Conservation (phyloP, 2,329 filamentous ascomycete species). For the Ambrosiella beaveri region DNA sequence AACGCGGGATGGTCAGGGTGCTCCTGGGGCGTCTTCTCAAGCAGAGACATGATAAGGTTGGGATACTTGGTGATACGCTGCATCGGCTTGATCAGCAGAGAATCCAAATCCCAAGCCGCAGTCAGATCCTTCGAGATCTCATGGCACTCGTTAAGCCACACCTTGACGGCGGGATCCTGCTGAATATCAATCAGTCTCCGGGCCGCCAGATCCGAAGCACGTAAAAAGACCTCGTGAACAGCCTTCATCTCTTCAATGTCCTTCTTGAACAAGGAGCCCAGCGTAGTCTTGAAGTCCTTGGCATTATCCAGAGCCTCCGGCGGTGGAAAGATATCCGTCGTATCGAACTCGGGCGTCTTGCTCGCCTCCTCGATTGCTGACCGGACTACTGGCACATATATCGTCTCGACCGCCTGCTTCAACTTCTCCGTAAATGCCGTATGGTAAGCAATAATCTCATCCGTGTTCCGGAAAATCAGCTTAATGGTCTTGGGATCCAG, state of each 20-base stretch:
- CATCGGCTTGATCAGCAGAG: slow-evolving; percentile 90
- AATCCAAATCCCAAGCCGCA: slow-evolving; percentile 85
- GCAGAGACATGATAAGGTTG: slow-evolving; percentile 61
- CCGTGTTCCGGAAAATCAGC: slow-evolving; percentile 79
- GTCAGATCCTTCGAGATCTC: slow-evolving; percentile 85
- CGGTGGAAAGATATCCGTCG: slow-evolving; percentile 23
- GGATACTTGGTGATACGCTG: slow-evolving; percentile 91
- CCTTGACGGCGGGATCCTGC: slow-evolving; percentile 45
- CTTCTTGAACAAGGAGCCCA: slow-evolving; percentile 36
- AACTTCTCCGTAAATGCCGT: slow-evolving; percentile 61
- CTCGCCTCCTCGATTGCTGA: not conserved
- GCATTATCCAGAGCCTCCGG: slow-evolving; percentile 29
- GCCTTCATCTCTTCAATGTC: slow-evolving; percentile 44
- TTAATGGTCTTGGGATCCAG: slow-evolving; percentile 74
- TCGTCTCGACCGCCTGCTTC: slow-evolving; percentile 59
- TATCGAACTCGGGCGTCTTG: slow-evolving; percentile 24
- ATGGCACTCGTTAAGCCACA: slow-evolving; percentile 89
- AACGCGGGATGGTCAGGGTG: slow-evolving; percentile 68
- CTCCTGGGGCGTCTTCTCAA: slow-evolving; percentile 60
- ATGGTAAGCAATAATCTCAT: slow-evolving; percentile 78
- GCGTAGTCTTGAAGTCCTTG: slow-evolving; percentile 33
- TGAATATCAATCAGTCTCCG: slow-evolving; percentile 46
- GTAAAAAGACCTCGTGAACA: slow-evolving; percentile 44
- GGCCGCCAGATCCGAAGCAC: slow-evolving; percentile 44
- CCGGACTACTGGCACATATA: slow-evolving; percentile 45